Evolutionary conservation across 148 eudicot species (phyloP).

Genomic region (Silene latifolia): DNA sequence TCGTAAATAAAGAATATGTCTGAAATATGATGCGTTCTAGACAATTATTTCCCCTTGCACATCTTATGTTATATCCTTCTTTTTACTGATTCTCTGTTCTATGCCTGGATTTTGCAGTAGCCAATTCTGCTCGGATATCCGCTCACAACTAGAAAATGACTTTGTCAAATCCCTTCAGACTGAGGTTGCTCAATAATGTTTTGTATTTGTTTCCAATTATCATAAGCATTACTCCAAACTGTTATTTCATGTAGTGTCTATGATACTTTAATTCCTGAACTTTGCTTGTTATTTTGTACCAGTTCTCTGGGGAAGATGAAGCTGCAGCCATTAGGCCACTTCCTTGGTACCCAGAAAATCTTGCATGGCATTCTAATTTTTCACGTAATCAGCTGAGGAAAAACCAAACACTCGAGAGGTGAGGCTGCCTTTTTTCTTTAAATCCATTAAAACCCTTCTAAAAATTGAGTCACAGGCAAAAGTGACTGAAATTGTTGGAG

Average conservation of each 20-base stretch:
- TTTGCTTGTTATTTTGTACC: slow-evolving; percentile 9
- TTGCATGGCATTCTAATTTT: slow-evolving; percentile 96
- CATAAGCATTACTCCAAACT: neutral
- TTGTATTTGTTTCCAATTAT: neutral
- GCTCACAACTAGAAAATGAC: slow-evolving; percentile 71
- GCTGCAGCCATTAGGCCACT: slow-evolving; percentile 70
- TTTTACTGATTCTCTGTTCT: slow-evolving; percentile 4
- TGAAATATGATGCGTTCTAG: too few relatives aligned
- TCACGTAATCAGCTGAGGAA: slow-evolving; percentile 88
- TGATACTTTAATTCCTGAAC: neutral
- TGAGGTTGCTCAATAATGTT: slow-evolving; percentile 46
- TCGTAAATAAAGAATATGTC: too few relatives aligned
- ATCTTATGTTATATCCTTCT: neutral
- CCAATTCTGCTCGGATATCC: slow-evolving; percentile 74
- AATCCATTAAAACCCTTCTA: neutral
- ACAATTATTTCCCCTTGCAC: too few relatives aligned
- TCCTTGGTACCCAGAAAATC: slow-evolving; percentile 95
- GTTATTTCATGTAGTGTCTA: neutral
- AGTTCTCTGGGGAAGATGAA: slow-evolving; percentile 73
- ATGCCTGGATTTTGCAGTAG: slow-evolving; percentile 51
- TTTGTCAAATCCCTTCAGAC: slow-evolving; percentile 75
- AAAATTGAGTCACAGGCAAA: neutral
- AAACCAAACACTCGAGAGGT: slow-evolving; percentile 88
- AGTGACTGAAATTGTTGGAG: neutral
- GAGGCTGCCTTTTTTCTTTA: slow-evolving; percentile 5